Evolutionary conservation across 2,329 filamentous ascomycete genomes (phyloP), one percentile per base, ranked within the genome.

Genomic region (Monosporascus cannonballus): DNA sequence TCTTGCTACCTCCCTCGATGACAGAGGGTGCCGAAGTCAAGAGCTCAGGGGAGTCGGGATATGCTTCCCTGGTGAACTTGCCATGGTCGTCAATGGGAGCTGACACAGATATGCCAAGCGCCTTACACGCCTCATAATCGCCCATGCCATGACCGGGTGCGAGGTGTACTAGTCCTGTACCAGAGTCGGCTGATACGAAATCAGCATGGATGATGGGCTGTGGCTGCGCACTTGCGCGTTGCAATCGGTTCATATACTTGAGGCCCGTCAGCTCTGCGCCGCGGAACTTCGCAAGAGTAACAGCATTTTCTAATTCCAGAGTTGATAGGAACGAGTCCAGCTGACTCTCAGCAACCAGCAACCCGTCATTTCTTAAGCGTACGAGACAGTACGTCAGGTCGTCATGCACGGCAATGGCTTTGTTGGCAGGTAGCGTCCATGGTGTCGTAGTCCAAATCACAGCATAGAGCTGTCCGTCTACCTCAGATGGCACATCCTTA

Each of bases 401-500:
- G 6, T 81, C 74, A 61, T 90, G 84, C 37, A 97, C 79, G 2
- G 90, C 92, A 67, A 99, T 91, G 0, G 90, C 92, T 65, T 84
- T 84, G 67, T 99, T 99, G 2, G 93, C 92, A 0, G 94, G 93
- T 5, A 99, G 75, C 0, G 94, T 99, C 94, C 94, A 99, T 0
- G 94, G 94, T 1, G 94, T 99, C 0, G 94, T 99, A 2, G 94
- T 99, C 94, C 94, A 99, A 49, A 97, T 89, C n/a, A 94, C 79
- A n/a, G 88, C 90, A 67, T 80, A 87, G 11, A 96, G 65, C 5
- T 76, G 72, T 4, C 77, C 76, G 6, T 70, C 59, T 25, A 80
- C 68, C 4, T 65, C 60, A 11, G 64, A 63, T 42, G 75, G 57
- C 22, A 80, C 67, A 3, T 58, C 56, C 24, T 67, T 60, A 48